Percentiles rank a stretch among this genome's conserved stretches.
phyloP scores from a whole-genome alignment of 495 filamentous ascomycete genomes.

The Physcia stellaris region DNA sequence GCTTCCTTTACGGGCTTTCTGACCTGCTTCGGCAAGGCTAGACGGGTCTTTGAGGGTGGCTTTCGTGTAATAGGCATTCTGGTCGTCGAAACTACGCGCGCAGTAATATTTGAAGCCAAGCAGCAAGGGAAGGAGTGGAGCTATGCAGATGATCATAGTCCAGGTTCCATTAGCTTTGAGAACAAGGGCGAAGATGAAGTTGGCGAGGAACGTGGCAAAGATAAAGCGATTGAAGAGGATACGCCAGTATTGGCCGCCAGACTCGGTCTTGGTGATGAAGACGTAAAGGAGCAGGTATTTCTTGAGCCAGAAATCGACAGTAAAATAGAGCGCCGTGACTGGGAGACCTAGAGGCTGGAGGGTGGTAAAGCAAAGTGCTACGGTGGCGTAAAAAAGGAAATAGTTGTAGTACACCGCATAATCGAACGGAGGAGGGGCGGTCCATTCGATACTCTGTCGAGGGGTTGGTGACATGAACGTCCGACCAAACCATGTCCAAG shows the following conservation, averaged over 20 bases:
- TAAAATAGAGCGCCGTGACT: constrained; percentile 81
- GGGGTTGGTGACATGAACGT: constrained; percentile 81
- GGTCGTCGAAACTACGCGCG: constrained; percentile 56
- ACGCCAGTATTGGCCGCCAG: constrained; percentile 88
- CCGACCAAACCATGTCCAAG: constrained; percentile 68
- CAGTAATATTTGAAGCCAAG: constrained; percentile 81
- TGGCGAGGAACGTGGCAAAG: constrained; percentile 67
- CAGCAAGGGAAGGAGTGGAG: constrained; percentile 71
- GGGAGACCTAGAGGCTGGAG: constrained; percentile 86
- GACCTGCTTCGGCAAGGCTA: constrained; percentile 31
- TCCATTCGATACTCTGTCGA: constrained; percentile 83
- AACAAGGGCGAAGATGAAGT: constrained; percentile 63
- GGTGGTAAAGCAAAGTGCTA: constrained; percentile 72
- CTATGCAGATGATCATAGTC: constrained; percentile 49
- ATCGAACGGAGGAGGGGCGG: constrained; percentile 83
- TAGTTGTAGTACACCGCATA: constrained; percentile 94
- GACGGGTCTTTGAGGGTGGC: constrained; percentile 44
- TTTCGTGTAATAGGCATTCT: constrained; percentile 63
- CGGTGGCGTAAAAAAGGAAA: constrained; percentile 87
- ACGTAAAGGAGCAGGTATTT: constrained; percentile 93
- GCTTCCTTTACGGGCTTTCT: constrained; percentile 36
- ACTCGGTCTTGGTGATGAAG: constrained; percentile 92
- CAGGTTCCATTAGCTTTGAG: constrained; percentile 44
- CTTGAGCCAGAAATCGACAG: constrained; percentile 75
- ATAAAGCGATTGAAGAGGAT: constrained; percentile 81